Base-by-base conservation (phyloP, 768 basidiomycete species). In the Agaricus sinodeliciosus region DNA sequence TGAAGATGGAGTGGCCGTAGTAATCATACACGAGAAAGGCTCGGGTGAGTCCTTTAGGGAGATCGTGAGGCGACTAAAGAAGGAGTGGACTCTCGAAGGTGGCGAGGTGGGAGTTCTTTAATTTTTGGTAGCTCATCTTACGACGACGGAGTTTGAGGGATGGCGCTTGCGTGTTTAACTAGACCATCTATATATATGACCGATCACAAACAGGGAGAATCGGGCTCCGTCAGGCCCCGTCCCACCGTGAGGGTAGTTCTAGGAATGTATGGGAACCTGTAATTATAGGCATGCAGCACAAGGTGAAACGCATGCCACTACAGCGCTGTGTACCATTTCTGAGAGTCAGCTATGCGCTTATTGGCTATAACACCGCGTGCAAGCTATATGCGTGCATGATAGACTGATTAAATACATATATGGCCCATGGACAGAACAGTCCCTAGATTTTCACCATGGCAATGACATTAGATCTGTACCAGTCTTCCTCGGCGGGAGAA, bases 11-110 rank as follows among this genome's bases (percentile, higher is more conserved):
- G 46, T 86, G 11, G 72, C 74, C 35, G 66, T 95, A 58, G 72
- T 77, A 15, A 63, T 95, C 47, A 74, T 89, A 12, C 85, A 90
- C 58, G 94, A 96, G 72, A 93, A 85, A 66, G 95, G 95, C 3
- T 85, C 93, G 15, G 72, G 82, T 40, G 89, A 90, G 19, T 84
- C 79, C 26, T 91, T 96, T 72, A 87, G 84, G 67, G 75, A 80
- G 47, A 72, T 92, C 26, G 89, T 80, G 64, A 79, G 74, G 55
- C 75, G 81, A 39, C 65, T 96, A 51, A 73, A 77, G 55, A 70
- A 75, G 27, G 77, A 81, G 18, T 96, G 92, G 94, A 79, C 80
- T 45, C 62, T 88, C 61, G 83, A 84, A 41, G 46, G 28, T 42
- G 45, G 46, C 13, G 27, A 19, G 25, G 43, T 56, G 40, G 55